Conservation (phyloP, 2,329 filamentous ascomycete species). For the Aspergillus persii region DNA sequence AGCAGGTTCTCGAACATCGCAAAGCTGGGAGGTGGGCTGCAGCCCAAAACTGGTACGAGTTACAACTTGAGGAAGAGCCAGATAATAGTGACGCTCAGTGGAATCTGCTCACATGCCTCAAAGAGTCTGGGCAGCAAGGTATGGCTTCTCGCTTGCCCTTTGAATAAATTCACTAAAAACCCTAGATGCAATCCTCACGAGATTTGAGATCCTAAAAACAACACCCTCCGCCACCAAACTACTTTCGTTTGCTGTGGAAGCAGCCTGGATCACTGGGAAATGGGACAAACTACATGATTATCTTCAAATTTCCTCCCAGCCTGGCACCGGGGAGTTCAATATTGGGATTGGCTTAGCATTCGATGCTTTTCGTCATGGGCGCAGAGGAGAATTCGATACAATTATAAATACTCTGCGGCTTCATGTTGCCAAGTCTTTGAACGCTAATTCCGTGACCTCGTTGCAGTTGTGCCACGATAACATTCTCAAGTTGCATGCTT, state of each 20-base stretch:
- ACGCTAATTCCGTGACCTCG: conserved; percentile 72
- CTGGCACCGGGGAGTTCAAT: conserved; percentile 68
- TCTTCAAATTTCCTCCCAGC: conserved; percentile 41
- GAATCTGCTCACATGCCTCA: conserved; percentile 81
- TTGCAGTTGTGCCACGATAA: conserved; percentile 79
- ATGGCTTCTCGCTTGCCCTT: conserved; percentile 28
- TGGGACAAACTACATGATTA: conserved; percentile 75
- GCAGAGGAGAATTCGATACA: conserved; percentile 53
- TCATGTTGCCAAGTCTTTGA: conserved; percentile 70
- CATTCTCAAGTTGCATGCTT: conserved; percentile 80
- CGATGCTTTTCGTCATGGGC: conserved; percentile 56
- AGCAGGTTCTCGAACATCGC: conserved; percentile 87
- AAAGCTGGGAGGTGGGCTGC: conserved; percentile 93
- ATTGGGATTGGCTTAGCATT: conserved; percentile 71
- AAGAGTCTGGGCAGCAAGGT: conserved; percentile 95
- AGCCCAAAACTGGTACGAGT: conserved; percentile 96
- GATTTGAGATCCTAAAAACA: conserved; percentile 71
- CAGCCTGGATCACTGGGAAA: conserved; percentile 83
- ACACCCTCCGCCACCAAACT: conserved; percentile 59
- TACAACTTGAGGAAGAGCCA: conserved; percentile 77
- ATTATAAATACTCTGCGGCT: conserved; percentile 66
- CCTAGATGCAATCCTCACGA: conserved; percentile 77
- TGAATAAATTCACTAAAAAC: background rate
- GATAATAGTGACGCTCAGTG: conserved; percentile 74
- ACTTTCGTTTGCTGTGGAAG: conserved; percentile 82